phyloP scores from a whole-genome alignment of 177 flowering plant species.

The Tripterygium wilfordii region DNA sequence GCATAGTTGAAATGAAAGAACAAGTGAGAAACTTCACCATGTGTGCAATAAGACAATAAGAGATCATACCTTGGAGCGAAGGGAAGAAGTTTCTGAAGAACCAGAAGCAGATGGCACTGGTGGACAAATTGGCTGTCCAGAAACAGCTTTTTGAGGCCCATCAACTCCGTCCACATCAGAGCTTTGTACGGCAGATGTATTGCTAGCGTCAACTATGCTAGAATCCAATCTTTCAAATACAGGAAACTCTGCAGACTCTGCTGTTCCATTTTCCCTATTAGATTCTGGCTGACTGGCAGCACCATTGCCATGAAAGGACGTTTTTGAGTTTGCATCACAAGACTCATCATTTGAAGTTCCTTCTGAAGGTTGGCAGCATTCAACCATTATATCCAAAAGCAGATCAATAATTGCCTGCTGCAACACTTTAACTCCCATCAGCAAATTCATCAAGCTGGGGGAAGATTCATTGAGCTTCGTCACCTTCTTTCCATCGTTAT shows the following conservation, averaged over 20 bases:
- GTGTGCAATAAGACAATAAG: not conserved
- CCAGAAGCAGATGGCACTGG: constrained; percentile 72
- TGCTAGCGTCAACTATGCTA: constrained; percentile 34
- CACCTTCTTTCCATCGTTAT: constrained; percentile 66
- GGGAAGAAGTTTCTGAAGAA: constrained; percentile 46
- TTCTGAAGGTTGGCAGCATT: constrained; percentile 97
- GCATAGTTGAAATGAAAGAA: constrained; percentile 7
- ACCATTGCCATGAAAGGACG: constrained; percentile 43
- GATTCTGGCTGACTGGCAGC: constrained; percentile 50
- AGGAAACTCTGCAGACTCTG: constrained; percentile 42
- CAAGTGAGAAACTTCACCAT: not conserved
- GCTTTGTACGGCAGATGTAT: constrained; percentile 75
- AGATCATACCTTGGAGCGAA: constrained; percentile 55
- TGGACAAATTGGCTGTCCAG: constrained; percentile 56
- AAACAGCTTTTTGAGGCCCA: constrained; percentile 26
- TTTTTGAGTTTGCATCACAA: constrained; percentile 47
- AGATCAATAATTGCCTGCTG: constrained; percentile 97
- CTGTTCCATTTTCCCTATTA: constrained; percentile 52
- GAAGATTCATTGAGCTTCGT: constrained; percentile 64
- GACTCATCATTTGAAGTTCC: constrained; percentile 51
- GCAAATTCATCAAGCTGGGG: constrained; percentile 92
- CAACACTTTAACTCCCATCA: constrained; percentile 98
- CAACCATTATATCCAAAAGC: constrained; percentile 96
- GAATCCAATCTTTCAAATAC: constrained; percentile 65
- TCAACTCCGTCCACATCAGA: constrained; percentile 41